Evolutionary conservation across 1,284 basidiomycete genomes (phyloP), one percentile per base, ranked within the genome.

Genomic region (Malassezia arunalokei): DNA sequence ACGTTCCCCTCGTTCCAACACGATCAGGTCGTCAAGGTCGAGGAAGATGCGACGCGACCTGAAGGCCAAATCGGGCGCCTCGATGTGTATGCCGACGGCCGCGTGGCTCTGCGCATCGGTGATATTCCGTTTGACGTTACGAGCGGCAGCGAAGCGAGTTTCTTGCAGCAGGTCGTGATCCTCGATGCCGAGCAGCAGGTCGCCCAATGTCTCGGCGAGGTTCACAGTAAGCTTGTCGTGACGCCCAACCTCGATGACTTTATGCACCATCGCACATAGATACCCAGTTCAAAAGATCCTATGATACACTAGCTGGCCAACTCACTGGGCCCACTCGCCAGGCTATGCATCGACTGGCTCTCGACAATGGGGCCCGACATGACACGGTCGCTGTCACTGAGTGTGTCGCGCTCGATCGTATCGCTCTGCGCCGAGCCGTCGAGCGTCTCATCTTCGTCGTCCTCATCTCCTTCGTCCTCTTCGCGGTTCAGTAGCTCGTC

Each of bases 91-190:
- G 52, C 60, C 15, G 65, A 68, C 35, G 67, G 69, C 2, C 61
- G 65, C 5, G 65, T 69, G 1, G 58, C 61, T 46, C 50, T 72
- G 12, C 50, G 46, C 14, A 60, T 68, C n/a, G 67, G 67, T 33
- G 62, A 64, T 17, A 51, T 71, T 3, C 49, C 55, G 0, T 57
- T 42, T 24, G 46, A 92, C 86, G 83, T 94, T 24, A 81, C 80
- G 5, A 82, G 85, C 9, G 87, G 85, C 14, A 88, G 86, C 7
- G 85, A 86, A 57, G 81, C 86, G 1, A 86, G 86, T 0, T 95
- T 94, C 74, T 78, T 92, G 8, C 87, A 94, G 70, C 87, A 92
- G 58, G 83, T 87, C 6, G 83, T 87, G 42, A 79, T 83, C 60
- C 68, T 92, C 41, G 84, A 94, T 71, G 66, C 76, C 43, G 73